These are phyloP conservation scores for Plasmopara muralis DNA, from an alignment of 352 stramenopile species.

Conservation along the genomic window DNA sequence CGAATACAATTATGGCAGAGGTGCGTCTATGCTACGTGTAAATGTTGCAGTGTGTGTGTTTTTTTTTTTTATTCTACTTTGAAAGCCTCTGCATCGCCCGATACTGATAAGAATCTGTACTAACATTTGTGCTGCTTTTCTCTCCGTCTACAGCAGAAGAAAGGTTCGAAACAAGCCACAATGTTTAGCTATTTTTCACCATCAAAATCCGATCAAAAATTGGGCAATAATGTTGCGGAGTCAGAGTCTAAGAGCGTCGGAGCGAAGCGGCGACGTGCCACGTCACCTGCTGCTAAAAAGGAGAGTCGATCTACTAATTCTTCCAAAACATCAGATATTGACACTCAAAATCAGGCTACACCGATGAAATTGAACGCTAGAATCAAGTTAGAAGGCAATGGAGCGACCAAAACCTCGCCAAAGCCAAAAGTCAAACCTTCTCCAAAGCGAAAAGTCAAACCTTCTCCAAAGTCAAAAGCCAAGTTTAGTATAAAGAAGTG, in stretches of 20 bases:
- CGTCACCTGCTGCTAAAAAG: no score
- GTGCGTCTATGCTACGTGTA: no score
- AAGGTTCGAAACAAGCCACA: slow-evolving; percentile 47
- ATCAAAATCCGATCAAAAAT: slow-evolving; percentile 21
- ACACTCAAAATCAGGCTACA: not conserved
- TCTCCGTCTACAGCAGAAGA: slow-evolving; percentile 34
- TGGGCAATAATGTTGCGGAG: slow-evolving; percentile 7
- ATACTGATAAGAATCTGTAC: no score
- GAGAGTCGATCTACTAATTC: no score
- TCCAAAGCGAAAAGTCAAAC: slow-evolving; percentile 15
- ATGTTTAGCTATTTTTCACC: slow-evolving; percentile 81
- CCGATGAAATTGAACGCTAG: slow-evolving; percentile 4
- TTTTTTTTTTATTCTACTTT: no score
- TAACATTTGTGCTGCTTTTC: not conserved
- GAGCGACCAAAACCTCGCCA: not conserved
- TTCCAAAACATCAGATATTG: no score
- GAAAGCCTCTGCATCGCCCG: no score
- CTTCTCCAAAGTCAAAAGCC: slow-evolving; percentile 13
- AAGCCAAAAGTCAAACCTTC: slow-evolving; percentile 14
- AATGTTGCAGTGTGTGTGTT: no score
- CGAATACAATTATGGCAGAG: no score
- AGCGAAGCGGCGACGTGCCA: slow-evolving; percentile 10
- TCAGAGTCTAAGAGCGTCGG: slow-evolving; percentile 12
- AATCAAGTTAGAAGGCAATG: slow-evolving; percentile 3
- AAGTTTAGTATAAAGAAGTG: slow-evolving; percentile 15